These are phyloP conservation scores for Geranium brycei DNA, from an alignment of 345 rosid genomes.

Conservation along the genomic window DNA sequence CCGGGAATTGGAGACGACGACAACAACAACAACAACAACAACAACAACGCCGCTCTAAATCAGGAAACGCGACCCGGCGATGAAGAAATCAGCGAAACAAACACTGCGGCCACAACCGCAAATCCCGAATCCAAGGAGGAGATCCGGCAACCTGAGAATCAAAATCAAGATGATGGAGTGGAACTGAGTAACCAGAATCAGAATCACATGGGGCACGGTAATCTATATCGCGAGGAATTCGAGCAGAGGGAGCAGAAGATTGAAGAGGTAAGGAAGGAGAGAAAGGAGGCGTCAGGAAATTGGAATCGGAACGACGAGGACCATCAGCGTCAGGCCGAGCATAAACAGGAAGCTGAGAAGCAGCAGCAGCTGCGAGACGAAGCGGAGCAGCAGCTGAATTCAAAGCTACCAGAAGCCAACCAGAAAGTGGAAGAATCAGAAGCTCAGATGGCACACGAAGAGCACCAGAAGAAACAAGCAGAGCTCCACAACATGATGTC, in stretches of 20 bases:
- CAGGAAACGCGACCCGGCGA: not conserved
- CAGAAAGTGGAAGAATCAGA: not conserved
- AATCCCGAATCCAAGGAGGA: not conserved
- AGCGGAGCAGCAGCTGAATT: too few relatives aligned
- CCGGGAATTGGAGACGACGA: not conserved
- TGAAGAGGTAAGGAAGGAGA: too few relatives aligned
- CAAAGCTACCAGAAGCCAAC: not conserved
- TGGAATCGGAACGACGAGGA: not conserved
- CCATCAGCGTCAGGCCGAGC: not conserved
- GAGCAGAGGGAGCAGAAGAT: too few relatives aligned
- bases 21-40: too few relatives aligned
- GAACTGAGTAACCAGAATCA: too few relatives aligned
- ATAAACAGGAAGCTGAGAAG: slow-evolving; percentile 9
- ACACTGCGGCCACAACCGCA: not conserved
- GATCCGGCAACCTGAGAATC: not conserved
- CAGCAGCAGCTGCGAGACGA: slow-evolving; percentile 17
- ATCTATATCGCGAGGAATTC: too few relatives aligned
- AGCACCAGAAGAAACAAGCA: slow-evolving; percentile 5
- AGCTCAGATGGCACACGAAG: slow-evolving; percentile 1
- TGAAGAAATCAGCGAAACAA: not conserved
- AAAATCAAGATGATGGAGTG: not conserved
- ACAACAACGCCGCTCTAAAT: too few relatives aligned
- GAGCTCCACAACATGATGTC: slow-evolving; percentile 1
- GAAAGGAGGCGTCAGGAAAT: not conserved
- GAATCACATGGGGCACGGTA: too few relatives aligned